These are phyloP conservation scores for Rubia balearica DNA, from an alignment of 305 asterid species.

Conservation along the genomic window DNA sequence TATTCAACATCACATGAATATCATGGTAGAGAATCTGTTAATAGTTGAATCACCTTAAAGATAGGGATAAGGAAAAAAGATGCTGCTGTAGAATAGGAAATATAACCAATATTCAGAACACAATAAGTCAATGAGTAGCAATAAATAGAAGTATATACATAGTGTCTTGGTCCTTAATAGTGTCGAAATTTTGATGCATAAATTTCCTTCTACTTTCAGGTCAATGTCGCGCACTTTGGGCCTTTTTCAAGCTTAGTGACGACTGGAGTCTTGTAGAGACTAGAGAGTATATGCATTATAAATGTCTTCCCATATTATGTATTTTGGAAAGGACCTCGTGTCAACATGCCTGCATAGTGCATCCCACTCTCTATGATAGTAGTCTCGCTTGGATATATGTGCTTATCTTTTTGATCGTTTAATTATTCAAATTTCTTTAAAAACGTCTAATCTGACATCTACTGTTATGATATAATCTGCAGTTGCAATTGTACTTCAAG, in stretches of 20 bases:
- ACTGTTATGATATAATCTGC: constrained; percentile 21
- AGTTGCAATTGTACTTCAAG: constrained; percentile 94
- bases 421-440: neutral
- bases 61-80: neutral
- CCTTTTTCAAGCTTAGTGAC: constrained; percentile 1
- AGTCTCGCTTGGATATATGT: neutral
- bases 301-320: neutral
- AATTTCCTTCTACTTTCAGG: constrained; percentile 2
- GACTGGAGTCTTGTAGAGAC: constrained; percentile 1
- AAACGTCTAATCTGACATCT: constrained; percentile 10
- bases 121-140: too few relatives aligned
- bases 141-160: neutral
- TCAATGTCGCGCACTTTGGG: neutral
- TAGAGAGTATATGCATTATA: neutral
- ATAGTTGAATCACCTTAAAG: neutral
- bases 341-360: constrained; percentile 1
- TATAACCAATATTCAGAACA: neutral
- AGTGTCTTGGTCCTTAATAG: neutral
- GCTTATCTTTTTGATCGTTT: neutral
- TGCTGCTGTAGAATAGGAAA: neutral
- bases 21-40: neutral
- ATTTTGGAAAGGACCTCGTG: neutral
- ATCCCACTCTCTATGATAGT: neutral
- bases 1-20: neutral
- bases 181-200: neutral